Evolutionary conservation across 2,329 filamentous ascomycete genomes (phyloP), one percentile per base, ranked within the genome.

Genomic region (Apiospora pterosperma): DNA sequence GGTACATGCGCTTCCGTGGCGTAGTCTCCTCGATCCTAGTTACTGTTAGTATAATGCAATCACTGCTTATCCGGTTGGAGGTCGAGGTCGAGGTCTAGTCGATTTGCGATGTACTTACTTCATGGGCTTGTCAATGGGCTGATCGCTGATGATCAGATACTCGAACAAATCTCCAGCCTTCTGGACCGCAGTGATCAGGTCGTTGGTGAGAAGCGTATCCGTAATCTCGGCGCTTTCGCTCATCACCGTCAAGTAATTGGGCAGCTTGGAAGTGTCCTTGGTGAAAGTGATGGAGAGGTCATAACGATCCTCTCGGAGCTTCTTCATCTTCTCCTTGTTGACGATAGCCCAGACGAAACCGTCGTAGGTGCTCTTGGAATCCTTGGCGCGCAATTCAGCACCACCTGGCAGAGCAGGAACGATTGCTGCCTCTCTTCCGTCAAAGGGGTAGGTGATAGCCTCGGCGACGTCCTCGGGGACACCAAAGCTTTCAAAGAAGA

Each of bases 181-280:
- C 73, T 91, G 86, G 69, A 97, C 84, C 19, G 92, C 93, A 73
- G 91, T 87, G 77, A 93, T 86, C 41, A 99, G 85, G 72, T 98
- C 95, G n/a, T 91, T 85, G 4, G 93, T 97, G 61, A 99, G 85
- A 69, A 99, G 82, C 7, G 88, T 83, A 58, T 97, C 92, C 14
- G 94, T 97, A 72, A 99, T 90, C 80, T 98, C 96, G 65, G 94
- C 93, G 79, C 90, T 97, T 84, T 99, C 96, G 75, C 89, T 96
- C 96, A 99, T 98, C 74, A 97, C 88, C 14, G 93, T 97, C 63
- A 90, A 84, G 94, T 94, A 99, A 68, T 85, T 80, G 38, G 96
- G 95, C 38, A 99, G 88, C 83, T 97, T 97, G 63, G 90, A 76
- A 79, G 94, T 88, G 74, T 99, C 96, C 85, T 97, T 97, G 75